Conservation (phyloP, 805 yeast genomes). For the Starmera pachycereana region DNA sequence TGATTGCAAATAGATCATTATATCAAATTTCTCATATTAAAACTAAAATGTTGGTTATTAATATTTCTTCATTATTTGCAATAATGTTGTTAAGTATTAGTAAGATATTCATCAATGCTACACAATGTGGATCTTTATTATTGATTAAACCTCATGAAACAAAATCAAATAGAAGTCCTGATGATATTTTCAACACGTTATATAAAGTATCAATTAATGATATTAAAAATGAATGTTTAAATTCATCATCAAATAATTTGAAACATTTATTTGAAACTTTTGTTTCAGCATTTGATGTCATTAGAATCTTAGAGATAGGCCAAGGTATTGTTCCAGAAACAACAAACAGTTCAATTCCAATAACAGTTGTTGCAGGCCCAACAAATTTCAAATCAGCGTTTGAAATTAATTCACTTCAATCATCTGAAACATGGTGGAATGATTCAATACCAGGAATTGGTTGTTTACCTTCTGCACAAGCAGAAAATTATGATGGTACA, state of each 20-base stretch:
- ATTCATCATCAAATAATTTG: conserved; percentile 18
- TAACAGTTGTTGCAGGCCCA: conserved; percentile 22
- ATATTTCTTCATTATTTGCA: conserved; percentile 24
- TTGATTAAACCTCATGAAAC: conserved; percentile 26
- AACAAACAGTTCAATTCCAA: conserved; percentile 7
- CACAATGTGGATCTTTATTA: conserved; percentile 24
- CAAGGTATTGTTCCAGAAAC: conserved; percentile 25
- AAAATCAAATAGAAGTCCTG: conserved; percentile 15
- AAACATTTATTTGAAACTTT: conserved; percentile 22
- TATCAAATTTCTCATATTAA: conserved; percentile 17
- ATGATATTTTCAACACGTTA: conserved; percentile 17
- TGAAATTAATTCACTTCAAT: conserved; percentile 13
- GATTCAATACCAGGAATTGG: conserved; percentile 16
- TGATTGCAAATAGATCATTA: conserved; percentile 8
- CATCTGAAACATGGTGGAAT: conserved; percentile 18
- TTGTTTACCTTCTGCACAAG: conserved; percentile 12
- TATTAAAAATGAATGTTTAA: conserved; percentile 7
- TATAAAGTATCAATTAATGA: conserved; percentile 15
- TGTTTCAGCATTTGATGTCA: conserved; percentile 20
- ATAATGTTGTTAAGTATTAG: conserved; percentile 22
- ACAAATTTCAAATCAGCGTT: conserved; percentile 15
- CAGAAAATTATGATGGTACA: conserved; percentile 7
- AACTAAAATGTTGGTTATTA: conserved; percentile 23
- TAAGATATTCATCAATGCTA: conserved; percentile 18
- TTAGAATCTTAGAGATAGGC: conserved; percentile 28